These are phyloP conservation scores for Tricholoma terreum DNA, from an alignment of 768 basidiomycete species.

Conservation along the genomic window DNA sequence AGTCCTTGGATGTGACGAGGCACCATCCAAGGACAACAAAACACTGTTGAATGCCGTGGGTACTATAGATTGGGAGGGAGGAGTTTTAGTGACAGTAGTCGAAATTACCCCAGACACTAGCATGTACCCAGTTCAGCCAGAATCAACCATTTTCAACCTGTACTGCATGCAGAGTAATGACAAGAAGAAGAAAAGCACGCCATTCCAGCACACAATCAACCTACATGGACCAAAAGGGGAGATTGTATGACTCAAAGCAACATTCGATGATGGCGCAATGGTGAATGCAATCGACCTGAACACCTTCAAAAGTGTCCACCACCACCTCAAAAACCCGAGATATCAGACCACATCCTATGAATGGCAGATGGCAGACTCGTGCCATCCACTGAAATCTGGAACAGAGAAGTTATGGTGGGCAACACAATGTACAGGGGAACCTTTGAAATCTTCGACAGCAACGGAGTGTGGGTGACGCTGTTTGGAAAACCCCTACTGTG, in stretches of 20 bases:
- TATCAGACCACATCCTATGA: slow-evolving; percentile 7
- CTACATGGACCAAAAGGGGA: not conserved
- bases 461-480: slow-evolving; percentile 22
- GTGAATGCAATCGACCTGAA: no score
- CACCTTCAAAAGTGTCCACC: not conserved
- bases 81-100: no score
- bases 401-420: not conserved
- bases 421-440: not conserved
- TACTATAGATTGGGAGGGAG: no score
- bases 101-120: no score
- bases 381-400: slow-evolving; percentile 6
- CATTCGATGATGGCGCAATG: no score
- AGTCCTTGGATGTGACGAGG: no score
- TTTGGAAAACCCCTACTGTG: slow-evolving; percentile 30
- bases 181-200: not conserved
- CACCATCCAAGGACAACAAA: no score
- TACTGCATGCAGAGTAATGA: not conserved
- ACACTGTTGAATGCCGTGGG: no score
- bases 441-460: slow-evolving; percentile 25
- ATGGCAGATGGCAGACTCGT: slow-evolving; percentile 25
- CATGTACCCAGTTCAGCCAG: no score
- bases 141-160: not conserved
- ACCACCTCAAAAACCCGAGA: not conserved
- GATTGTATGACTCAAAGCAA: no score
- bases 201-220: not conserved